Percentiles rank a stretch among this genome's conserved stretches.
Evolutionary conservation across 1,284 basidiomycete species (phyloP).

Genomic region (Heimioporus punctisporus): DNA sequence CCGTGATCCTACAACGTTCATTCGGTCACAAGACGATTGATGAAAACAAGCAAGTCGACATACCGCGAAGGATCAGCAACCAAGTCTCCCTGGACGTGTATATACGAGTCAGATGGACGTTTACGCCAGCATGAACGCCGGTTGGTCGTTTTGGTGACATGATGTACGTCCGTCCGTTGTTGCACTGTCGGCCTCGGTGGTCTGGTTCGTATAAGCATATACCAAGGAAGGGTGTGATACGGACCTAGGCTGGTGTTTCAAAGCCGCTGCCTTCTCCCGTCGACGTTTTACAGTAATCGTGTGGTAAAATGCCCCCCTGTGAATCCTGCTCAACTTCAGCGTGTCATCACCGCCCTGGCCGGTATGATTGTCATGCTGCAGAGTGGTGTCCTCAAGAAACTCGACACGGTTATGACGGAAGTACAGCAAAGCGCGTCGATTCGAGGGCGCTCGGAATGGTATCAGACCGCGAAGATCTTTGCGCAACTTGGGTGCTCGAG

Average conservation of each 20-base stretch:
- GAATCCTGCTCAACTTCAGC: slow-evolving; percentile 12
- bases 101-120: slow-evolving; percentile 65
- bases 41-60: no score
- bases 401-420: slow-evolving; percentile 9
- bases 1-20: no score
- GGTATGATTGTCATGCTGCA: slow-evolving; percentile 16
- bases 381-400: slow-evolving; percentile 11
- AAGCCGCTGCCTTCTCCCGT: slow-evolving; percentile 57
- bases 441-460: slow-evolving; percentile 67
- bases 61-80: no score
- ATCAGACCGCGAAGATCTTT: slow-evolving; percentile 62
- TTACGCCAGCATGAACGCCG: slow-evolving; percentile 61
- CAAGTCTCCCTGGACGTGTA: no score
- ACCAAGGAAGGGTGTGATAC: slow-evolving; percentile 59
- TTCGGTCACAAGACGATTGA: no score
- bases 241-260: slow-evolving; percentile 73
- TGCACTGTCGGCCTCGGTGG: neutral
- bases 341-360: slow-evolving; percentile 11
- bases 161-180: no score
- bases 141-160: slow-evolving; percentile 82
- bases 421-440: slow-evolving; percentile 30
- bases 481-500: slow-evolving; percentile 33
- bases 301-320: slow-evolving; percentile 31
- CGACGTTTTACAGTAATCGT: slow-evolving; percentile 62
- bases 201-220: slow-evolving; percentile 33